These are phyloP conservation scores for Edaphochlamys debaryana DNA, from an alignment of 139 green algal species.

Conservation along the genomic window DNA sequence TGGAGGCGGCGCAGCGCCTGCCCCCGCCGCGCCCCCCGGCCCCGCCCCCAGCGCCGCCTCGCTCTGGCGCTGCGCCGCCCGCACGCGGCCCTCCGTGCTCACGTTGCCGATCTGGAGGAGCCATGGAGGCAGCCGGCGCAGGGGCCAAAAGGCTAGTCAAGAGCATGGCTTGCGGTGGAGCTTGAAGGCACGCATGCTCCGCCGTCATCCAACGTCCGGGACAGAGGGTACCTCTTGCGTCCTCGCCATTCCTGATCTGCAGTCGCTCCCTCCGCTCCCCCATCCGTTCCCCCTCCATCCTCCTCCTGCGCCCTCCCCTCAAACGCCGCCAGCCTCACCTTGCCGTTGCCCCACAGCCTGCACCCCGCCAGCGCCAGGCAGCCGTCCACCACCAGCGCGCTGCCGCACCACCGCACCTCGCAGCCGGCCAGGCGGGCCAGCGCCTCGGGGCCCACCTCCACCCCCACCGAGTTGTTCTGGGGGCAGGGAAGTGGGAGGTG, in stretches of 20 bases:
- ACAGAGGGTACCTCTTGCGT: too few species aligned
- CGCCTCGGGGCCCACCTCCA: slow-evolving; percentile 35
- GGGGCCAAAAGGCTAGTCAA: too few species aligned
- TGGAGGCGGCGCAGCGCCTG: not conserved
- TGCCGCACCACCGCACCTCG: slow-evolving; percentile 17
- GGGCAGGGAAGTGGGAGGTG: too few species aligned
- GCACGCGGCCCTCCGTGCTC: slow-evolving; percentile 14
- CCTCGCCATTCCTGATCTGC: too few species aligned
- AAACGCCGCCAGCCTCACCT: slow-evolving; percentile 10
- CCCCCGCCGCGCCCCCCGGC: not conserved
- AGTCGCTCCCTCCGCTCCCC: too few species aligned
- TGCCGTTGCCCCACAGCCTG: slow-evolving; percentile 42
- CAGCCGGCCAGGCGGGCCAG: slow-evolving; percentile 6
- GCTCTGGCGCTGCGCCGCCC: not conserved
- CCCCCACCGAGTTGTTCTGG: slow-evolving; percentile 15
- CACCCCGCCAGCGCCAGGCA: slow-evolving; percentile 18
- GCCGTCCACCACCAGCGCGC: slow-evolving; percentile 33
- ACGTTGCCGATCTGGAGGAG: slow-evolving; percentile 24
- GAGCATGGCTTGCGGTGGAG: too few species aligned
- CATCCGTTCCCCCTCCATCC: too few species aligned
- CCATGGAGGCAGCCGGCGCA: too few species aligned
- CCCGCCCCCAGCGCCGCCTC: not conserved
- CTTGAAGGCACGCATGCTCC: too few species aligned
- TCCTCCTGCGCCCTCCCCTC: too few species aligned
- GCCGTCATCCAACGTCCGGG: too few species aligned